Conservation (phyloP, 306 rosid species). For the Psophocarpus tetragonolobus region DNA sequence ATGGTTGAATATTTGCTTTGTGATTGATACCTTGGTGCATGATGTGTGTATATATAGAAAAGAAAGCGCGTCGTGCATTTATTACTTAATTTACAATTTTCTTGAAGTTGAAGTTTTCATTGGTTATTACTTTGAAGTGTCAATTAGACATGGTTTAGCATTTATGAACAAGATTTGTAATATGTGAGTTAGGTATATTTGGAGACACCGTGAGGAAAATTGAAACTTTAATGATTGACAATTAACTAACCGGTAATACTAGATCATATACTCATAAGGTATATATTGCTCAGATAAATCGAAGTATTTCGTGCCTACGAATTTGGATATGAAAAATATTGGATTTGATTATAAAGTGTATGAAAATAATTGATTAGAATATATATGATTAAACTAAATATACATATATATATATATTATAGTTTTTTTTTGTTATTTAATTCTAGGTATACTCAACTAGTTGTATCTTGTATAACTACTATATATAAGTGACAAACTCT, state of each 20-base stretch:
- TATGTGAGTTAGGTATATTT: constrained; percentile 15
- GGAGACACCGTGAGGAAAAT: neutral
- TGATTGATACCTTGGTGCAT: constrained; percentile 3
- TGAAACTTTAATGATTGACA: constrained; percentile 13
- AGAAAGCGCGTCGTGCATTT: constrained; percentile 42
- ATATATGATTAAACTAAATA: too few relatives aligned
- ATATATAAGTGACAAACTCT: too few relatives aligned
- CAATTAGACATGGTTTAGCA: neutral
- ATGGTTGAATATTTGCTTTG: neutral
- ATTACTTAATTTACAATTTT: constrained; percentile 5
- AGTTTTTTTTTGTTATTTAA: too few relatives aligned
- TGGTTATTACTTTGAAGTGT: neutral
- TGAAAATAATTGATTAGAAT: too few relatives aligned
- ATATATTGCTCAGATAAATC: neutral
- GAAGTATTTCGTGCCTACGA: neutral
- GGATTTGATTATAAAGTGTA: too few relatives aligned
- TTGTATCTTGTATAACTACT: too few relatives aligned
- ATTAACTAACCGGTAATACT: neutral
- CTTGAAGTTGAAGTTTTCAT: neutral
- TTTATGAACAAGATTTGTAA: neutral
- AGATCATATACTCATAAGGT: neutral
- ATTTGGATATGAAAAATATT: neutral
- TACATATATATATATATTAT: too few relatives aligned
- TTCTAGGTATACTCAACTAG: too few relatives aligned
- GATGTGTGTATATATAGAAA: constrained; percentile 20